Base-by-base conservation (phyloP, 2,329 filamentous ascomycete species). In the Uncinocarpus reesii region DNA sequence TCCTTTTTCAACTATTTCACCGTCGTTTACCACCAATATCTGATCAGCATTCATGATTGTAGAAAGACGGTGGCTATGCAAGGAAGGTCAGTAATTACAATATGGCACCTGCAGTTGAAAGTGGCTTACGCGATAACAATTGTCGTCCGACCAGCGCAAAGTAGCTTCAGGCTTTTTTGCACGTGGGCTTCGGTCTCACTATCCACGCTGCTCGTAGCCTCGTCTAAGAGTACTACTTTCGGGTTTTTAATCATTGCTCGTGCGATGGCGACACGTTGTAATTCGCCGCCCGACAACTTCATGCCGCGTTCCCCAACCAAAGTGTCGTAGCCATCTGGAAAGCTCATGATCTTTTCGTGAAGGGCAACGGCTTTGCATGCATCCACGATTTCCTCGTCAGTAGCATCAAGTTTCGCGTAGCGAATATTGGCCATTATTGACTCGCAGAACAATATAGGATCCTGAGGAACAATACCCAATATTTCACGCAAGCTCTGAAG, bases 41-140 rank as follows among this genome's bases (percentile, higher is more conserved):
- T 73, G 71, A 55, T 84, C 79, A 2, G 81, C 80, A 53, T 81
- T 81, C 69, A 80, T 78, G 45, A 84, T 77, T 1, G 81, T 84
- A 1, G 81, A 83, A 28, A 84, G 68, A 6, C 80, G 77, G 60
- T 84, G 80, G 0, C 77, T 80, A 47, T 8, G 13, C 42, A 29
- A n/a, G 7, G 7, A 21, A 24, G 41, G 42, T 48, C 20, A 41
- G 24, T 20, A 18, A 10, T 8, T 34, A 34, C 7, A 35, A 1
- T 13, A 37, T 26, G 8, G 57, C 50, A 48, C n/a, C 18, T 0
- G 64, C 66, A 43, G 2, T 23, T 5, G 2, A 61, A 65, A 1
- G 11, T 69, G 56, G 38, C 70, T 54, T 73, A 74, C 20, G 74
- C 73, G 53, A 76, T 68, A 0, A 73, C 61, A 49, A 77, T 71